Conservation (phyloP, 441 rosid genomes). For the Populus hybrid region DNA sequence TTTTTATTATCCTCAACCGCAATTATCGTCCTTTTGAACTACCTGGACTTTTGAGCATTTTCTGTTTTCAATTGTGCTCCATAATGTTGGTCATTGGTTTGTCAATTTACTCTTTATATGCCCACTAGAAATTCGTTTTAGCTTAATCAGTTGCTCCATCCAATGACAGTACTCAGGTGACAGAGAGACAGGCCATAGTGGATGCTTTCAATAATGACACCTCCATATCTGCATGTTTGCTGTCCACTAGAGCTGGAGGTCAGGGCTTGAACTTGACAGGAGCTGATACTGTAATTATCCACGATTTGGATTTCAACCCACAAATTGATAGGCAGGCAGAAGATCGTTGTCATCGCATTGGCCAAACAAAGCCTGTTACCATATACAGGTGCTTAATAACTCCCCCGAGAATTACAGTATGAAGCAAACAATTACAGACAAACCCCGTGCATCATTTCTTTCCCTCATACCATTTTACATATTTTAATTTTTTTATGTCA, state of each 20-base stretch:
- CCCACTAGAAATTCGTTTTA: background rate
- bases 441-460: background rate
- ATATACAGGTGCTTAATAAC: constrained; percentile 58
- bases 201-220: constrained; percentile 77
- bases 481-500: background rate
- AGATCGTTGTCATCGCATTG: constrained; percentile 96
- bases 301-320: constrained; percentile 97
- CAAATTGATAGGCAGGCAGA: constrained; percentile 96
- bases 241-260: constrained; percentile 95
- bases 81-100: background rate
- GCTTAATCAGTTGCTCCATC: constrained; percentile 10
- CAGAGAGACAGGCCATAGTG: constrained; percentile 85
- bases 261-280: constrained; percentile 96
- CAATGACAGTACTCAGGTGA: constrained; percentile 75
- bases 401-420: background rate
- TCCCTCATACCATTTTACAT: background rate
- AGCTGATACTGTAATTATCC: constrained; percentile 86
- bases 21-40: background rate
- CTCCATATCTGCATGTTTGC: constrained; percentile 78
- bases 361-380: constrained; percentile 88
- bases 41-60: background rate
- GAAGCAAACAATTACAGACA: background rate
- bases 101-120: background rate
- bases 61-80: background rate
- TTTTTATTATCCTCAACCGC: background rate